phyloP scores from a whole-genome alignment of 768 basidiomycete genomes.

The Kwoniella sp. region DNA sequence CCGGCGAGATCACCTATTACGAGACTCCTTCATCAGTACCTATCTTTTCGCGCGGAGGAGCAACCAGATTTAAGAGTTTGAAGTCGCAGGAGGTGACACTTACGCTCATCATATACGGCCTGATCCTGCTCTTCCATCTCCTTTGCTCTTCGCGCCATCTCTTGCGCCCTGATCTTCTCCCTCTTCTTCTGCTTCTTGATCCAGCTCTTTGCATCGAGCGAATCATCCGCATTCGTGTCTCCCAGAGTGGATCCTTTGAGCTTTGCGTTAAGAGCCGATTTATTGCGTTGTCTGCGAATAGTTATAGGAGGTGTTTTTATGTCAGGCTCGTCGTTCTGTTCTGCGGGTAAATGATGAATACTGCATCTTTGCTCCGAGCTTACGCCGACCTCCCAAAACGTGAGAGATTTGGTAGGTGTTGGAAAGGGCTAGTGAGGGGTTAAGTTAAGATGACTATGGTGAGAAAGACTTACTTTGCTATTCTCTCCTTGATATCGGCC shows the following conservation, averaged over 20 bases:
- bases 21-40: too few species aligned
- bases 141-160: constrained; percentile 78
- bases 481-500: constrained; percentile 50
- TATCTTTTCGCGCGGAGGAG: too few species aligned
- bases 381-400: too few species aligned
- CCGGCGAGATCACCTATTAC: constrained; percentile 85
- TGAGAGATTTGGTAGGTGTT: background rate
- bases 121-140: constrained; percentile 85
- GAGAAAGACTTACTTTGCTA: constrained; percentile 66
- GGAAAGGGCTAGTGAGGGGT: constrained; percentile 18
- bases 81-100: too few species aligned
- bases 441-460: too few species aligned
- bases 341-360: constrained; percentile 23
- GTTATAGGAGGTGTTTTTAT: background rate
- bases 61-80: too few species aligned
- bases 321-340: constrained; percentile 11
- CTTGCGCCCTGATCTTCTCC: constrained; percentile 66
- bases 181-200: constrained; percentile 83
- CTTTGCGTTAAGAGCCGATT: constrained; percentile 85
- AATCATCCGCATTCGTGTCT: constrained; percentile 58
- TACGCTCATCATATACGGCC: constrained; percentile 84
- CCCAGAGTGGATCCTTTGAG: constrained; percentile 92
- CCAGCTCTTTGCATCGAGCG: constrained; percentile 84
- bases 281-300: constrained; percentile 73
- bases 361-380: constrained; percentile 4